Conservation (phyloP, 768 basidiomycete genomes). For the Gyrodon lividus region DNA sequence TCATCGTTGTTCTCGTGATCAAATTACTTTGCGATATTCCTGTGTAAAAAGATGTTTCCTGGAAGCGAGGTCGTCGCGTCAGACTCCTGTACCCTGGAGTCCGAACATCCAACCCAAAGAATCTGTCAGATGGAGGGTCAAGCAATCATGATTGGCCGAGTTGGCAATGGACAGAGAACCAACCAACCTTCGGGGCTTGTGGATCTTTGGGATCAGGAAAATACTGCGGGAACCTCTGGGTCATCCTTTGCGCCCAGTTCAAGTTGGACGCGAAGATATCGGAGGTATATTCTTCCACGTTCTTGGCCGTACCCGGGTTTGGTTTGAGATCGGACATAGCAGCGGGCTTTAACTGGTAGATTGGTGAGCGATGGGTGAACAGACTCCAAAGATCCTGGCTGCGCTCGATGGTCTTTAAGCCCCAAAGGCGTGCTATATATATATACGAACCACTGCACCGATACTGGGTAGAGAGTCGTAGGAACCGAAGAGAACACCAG, state of each 20-base stretch:
- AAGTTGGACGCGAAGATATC: conserved; percentile 12
- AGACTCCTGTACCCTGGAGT: conserved; percentile 82
- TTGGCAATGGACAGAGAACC: background rate
- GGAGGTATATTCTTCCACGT: background rate
- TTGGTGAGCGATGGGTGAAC: background rate
- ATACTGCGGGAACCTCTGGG: conserved; percentile 21
- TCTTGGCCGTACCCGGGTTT: background rate
- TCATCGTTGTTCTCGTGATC: background rate
- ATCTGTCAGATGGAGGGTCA: conserved; percentile 39
- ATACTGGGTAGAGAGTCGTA: too few species aligned
- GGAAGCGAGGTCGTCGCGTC: conserved; percentile 68
- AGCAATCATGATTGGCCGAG: background rate
- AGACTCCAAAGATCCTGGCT: too few species aligned
- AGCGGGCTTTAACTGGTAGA: background rate
- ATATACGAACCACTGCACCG: too few species aligned
- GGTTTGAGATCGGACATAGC: too few species aligned
- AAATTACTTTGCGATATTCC: conserved; percentile 84
- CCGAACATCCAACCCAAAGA: conserved; percentile 81
- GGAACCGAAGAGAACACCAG: too few species aligned
- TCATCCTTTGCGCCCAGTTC: conserved; percentile 21
- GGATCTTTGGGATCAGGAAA: conserved; percentile 10
- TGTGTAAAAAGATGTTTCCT: conserved; percentile 79
- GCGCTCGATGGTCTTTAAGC: too few species aligned
- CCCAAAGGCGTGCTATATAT: too few species aligned
- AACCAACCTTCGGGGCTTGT: conserved; percentile 22